These are phyloP conservation scores for Melastoma malabathricum DNA, from an alignment of 345 rosid genomes.

Conservation along the genomic window DNA sequence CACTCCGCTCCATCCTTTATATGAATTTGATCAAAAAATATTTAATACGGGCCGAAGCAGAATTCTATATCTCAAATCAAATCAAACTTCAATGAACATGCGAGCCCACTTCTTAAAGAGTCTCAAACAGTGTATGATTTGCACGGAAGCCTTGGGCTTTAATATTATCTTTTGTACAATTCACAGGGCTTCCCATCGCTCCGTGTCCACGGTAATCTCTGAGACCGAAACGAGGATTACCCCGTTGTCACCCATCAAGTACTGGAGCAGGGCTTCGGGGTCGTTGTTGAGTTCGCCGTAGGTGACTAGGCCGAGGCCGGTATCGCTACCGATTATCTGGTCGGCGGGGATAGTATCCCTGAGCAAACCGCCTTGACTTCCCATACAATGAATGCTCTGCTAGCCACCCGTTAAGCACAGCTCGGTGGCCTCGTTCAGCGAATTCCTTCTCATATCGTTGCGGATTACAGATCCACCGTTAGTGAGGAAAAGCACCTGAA, in stretches of 20 bases:
- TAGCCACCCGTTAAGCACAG: conserved; percentile 55
- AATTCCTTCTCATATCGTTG: conserved; percentile 60
- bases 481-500: conserved; percentile 70
- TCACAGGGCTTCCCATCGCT: too few relatives aligned
- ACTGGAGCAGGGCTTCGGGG: conserved; percentile 68
- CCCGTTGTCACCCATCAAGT: conserved; percentile 75
- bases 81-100: too few relatives aligned
- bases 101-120: too few relatives aligned
- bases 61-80: too few relatives aligned
- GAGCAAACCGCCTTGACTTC: conserved; percentile 71
- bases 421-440: conserved; percentile 73
- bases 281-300: conserved; percentile 83
- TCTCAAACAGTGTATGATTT: too few relatives aligned
- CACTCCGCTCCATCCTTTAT: too few relatives aligned
- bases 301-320: conserved; percentile 40
- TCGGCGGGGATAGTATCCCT: conserved; percentile 31
- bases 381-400: conserved; percentile 71
- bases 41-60: too few relatives aligned
- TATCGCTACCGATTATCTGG: too few relatives aligned
- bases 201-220: conserved; percentile 60
- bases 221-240: conserved; percentile 66
- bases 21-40: too few relatives aligned
- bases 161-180: too few relatives aligned
- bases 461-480: conserved; percentile 43
- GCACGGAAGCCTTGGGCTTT: too few relatives aligned